Conservation (phyloP, 192 early-diverging fungal genomes). For the Coemansia sp. region DNA sequence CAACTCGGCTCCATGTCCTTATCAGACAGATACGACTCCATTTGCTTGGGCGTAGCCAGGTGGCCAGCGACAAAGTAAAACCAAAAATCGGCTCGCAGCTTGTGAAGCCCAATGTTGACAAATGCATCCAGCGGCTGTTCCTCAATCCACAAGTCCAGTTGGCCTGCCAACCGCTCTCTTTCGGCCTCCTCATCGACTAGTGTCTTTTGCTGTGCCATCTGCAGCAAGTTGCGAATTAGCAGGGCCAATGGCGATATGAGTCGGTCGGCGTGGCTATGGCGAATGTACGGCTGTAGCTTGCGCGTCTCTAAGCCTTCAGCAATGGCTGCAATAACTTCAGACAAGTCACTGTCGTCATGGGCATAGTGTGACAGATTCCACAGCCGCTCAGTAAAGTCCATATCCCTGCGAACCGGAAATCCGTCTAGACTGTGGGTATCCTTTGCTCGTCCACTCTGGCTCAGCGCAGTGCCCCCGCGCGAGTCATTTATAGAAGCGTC, state of each 20-base stretch:
- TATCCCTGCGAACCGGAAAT: constrained; percentile 29
- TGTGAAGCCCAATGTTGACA: constrained; percentile 41
- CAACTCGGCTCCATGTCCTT: constrained; percentile 12
- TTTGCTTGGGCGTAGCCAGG: constrained; percentile 38
- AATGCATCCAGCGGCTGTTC: constrained; percentile 49
- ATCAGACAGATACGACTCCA: constrained; percentile 31
- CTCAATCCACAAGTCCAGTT: constrained; percentile 48
- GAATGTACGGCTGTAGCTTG: constrained; percentile 45
- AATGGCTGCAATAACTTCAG: constrained; percentile 38
- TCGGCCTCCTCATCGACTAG: constrained; percentile 28
- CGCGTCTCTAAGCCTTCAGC: constrained; percentile 47
- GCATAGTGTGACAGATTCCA: constrained; percentile 42
- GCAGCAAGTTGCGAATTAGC: constrained; percentile 28
- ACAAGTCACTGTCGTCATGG: constrained; percentile 33
- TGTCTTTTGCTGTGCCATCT: constrained; percentile 27
- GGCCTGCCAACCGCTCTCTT: constrained; percentile 24
- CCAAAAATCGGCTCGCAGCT: constrained; percentile 44
- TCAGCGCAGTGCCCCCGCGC: constrained; percentile 11
- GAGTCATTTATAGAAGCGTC: constrained; percentile 31
- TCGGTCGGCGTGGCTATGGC: not conserved
- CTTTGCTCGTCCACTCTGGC: constrained; percentile 2
- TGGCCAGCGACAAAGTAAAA: constrained; percentile 34
- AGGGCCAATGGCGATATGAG: constrained; percentile 25
- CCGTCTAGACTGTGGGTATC: constrained; percentile 8
- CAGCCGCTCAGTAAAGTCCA: constrained; percentile 50